Conservation (phyloP, 371 early-diverging fungal genomes). For the Nematocida sp. region DNA sequence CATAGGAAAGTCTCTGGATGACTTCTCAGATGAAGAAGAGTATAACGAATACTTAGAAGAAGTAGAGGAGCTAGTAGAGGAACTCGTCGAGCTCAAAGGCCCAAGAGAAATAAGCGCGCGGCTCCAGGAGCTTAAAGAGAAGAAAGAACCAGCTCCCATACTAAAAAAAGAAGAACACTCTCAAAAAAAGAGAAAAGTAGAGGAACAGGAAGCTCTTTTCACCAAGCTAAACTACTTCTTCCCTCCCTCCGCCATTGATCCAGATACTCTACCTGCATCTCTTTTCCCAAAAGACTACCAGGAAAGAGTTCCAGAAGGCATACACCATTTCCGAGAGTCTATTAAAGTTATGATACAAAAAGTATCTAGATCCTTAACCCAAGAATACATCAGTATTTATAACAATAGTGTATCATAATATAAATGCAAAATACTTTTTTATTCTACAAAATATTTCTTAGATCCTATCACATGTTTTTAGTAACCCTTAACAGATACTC, state of each 20-base stretch:
- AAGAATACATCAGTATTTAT: no score
- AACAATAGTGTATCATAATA: no score
- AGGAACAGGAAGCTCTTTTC: not conserved
- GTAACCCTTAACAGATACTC: no score
- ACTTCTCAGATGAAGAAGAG: slow-evolving; percentile 56
- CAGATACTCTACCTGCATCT: slow-evolving; percentile 19
- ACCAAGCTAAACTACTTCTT: slow-evolving; percentile 9
- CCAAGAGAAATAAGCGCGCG: slow-evolving; percentile 52
- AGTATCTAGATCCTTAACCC: slow-evolving; percentile 18
- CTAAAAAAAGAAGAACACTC: not conserved
- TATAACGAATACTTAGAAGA: slow-evolving; percentile 67
- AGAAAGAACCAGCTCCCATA: not conserved
- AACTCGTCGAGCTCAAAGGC: slow-evolving; percentile 58
- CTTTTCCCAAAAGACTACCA: not conserved
- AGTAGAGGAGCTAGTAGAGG: slow-evolving; percentile 62
- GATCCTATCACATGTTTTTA: no score
- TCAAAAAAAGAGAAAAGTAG: slow-evolving; percentile 35
- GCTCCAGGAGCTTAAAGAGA: slow-evolving; percentile 55
- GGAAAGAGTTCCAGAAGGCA: not conserved
- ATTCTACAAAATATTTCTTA: no score
- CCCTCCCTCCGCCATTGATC: slow-evolving; percentile 30
- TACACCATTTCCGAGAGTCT: not conserved
- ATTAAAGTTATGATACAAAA: slow-evolving; percentile 5
- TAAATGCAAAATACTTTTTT: no score
- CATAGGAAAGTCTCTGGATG: slow-evolving; percentile 52